A percentile compares a stretch with the other conserved stretches of the same genome.
Evolutionary conservation across 345 rosid genomes (phyloP).

Genomic region (Moricandia arvensis): DNA sequence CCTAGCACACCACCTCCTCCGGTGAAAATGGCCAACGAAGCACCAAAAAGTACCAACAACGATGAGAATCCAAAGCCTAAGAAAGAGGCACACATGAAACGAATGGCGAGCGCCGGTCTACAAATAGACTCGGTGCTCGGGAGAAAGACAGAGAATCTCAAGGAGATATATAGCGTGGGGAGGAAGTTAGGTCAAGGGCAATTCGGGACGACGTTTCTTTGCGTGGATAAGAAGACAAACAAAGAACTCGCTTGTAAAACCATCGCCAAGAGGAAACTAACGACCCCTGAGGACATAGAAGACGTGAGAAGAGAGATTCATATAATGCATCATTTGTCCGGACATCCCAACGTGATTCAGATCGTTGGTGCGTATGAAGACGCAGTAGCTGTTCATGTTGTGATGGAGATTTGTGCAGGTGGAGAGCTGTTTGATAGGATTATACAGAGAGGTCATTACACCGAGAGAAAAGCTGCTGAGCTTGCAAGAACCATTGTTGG

Average conservation of each 20-base stretch:
- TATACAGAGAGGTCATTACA: conserved; percentile 83
- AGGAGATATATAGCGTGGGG: conserved; percentile 76
- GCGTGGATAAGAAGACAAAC: conserved; percentile 60
- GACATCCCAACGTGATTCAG: conserved; percentile 81
- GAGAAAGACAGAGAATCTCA: conserved; percentile 74
- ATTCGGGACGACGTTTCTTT: conserved; percentile 87
- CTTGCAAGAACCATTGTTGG: conserved; percentile 78
- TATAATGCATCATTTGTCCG: conserved; percentile 94
- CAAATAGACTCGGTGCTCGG: conserved; percentile 73
- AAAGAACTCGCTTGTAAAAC: conserved; percentile 85
- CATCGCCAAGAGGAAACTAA: conserved; percentile 76
- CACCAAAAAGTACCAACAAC: conserved; percentile 25
- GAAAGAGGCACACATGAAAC: conserved; percentile 58
- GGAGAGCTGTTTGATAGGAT: conserved; percentile 96
- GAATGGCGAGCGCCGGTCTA: conserved; percentile 58
- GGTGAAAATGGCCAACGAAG: conserved; percentile 50
- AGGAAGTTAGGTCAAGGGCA: conserved; percentile 96
- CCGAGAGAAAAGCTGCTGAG: conserved; percentile 81
- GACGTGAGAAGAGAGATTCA: conserved; percentile 95
- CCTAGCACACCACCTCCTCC: conserved; percentile 70
- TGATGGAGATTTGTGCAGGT: conserved; percentile 94
- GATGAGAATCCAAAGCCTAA: conserved; percentile 42
- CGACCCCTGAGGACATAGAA: conserved; percentile 70
- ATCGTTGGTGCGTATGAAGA: conserved; percentile 89
- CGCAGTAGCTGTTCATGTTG: conserved; percentile 80